Conservation (phyloP, 331 rosid species). For the Quercus phellos region DNA sequence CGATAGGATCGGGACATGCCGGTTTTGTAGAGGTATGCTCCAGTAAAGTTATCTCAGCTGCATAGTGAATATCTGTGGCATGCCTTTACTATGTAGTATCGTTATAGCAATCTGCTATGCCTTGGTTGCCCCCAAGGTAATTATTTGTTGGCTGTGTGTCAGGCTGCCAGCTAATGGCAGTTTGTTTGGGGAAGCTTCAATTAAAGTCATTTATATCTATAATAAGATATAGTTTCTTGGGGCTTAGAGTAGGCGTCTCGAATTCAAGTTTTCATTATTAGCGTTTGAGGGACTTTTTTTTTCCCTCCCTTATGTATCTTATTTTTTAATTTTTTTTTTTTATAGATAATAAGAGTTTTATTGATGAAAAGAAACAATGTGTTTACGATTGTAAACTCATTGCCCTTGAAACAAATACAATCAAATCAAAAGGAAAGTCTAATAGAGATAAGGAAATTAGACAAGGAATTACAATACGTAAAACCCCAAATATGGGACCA, state of each 20-base stretch:
- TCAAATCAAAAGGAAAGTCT: too few species aligned
- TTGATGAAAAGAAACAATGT: too few species aligned
- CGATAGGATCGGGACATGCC: background rate
- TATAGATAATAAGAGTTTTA: too few species aligned
- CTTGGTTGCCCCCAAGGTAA: background rate
- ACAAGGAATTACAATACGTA: too few species aligned
- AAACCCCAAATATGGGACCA: too few species aligned
- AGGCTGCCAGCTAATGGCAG: background rate
- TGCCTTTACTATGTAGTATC: background rate
- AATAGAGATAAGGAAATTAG: too few species aligned
- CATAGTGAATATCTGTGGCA: background rate
- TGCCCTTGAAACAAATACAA: too few species aligned
- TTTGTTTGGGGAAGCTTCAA: background rate
- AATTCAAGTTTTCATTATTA: background rate
- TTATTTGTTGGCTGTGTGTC: background rate
- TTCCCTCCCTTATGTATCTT: background rate
- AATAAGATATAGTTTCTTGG: background rate
- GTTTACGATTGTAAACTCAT: too few species aligned
- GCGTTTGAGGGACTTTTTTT: background rate
- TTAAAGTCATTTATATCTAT: background rate
- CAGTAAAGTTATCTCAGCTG: background rate
- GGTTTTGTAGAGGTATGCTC: constrained; percentile 6
- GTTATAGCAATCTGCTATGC: background rate
- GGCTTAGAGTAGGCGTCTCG: background rate
- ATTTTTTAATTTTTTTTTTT: too few species aligned